Evolutionary conservation across 148 eudicot species (phyloP).

Genomic region (Rhododendron ferrugineum): DNA sequence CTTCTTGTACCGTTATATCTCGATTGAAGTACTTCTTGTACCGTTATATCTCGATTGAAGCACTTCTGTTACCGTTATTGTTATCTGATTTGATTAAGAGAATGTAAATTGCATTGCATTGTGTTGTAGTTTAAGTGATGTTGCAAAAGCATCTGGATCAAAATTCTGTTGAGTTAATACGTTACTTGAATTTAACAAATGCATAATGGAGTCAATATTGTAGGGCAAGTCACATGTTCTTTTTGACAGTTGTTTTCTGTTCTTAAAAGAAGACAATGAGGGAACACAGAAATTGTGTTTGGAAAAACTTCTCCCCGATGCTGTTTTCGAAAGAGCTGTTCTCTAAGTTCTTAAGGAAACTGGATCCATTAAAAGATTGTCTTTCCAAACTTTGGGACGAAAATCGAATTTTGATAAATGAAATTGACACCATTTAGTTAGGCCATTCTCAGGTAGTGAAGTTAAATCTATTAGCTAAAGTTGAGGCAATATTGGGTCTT

Average conservation of each 20-base stretch:
- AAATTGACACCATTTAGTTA: not conserved
- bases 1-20: not conserved
- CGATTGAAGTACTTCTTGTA: not conserved
- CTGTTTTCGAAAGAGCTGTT: not conserved
- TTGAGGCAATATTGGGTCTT: not conserved
- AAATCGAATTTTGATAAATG: not conserved
- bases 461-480: not conserved
- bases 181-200: not conserved
- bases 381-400: not conserved
- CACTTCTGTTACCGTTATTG: not conserved
- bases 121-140: not conserved
- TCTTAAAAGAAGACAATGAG: not conserved
- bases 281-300: not conserved
- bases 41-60: not conserved
- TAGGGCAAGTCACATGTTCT: not conserved
- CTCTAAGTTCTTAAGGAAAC: not conserved
- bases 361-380: not conserved
- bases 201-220: not conserved
- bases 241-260: not conserved
- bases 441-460: not conserved
- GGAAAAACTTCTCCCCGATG: not conserved
- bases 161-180: not conserved
- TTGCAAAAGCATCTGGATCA: not conserved
- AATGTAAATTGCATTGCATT: not conserved
- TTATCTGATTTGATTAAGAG: not conserved